A percentile compares a stretch with the other conserved stretches of the same genome.
Conservation (phyloP, 306 rosid genomes). For the Senna tora region DNA sequence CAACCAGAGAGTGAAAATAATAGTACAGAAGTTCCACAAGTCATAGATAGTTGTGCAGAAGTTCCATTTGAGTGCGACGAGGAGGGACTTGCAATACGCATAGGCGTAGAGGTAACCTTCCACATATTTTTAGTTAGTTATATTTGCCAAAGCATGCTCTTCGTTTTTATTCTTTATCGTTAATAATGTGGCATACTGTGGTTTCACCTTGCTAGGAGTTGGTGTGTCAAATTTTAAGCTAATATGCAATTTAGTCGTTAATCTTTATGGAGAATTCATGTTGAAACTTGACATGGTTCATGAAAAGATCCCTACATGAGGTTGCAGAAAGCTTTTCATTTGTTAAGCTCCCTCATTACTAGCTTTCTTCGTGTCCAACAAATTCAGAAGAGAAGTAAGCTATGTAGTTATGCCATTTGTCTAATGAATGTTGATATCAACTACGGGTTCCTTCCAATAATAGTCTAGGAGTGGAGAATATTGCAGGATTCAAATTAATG, state of each 20-base stretch:
- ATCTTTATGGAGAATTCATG: neutral
- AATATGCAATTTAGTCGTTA: constrained; percentile 9
- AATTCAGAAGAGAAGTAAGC: neutral
- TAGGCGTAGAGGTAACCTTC: constrained; percentile 78
- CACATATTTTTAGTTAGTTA: constrained; percentile 12
- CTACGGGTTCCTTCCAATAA: constrained; percentile 20
- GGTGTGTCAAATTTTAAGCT: constrained; percentile 6
- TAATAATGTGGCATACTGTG: neutral
- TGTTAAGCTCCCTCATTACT: neutral
- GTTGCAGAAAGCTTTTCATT: neutral
- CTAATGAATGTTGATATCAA: constrained; percentile 1
- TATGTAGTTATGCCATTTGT: neutral
- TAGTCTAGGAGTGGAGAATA: constrained; percentile 5
- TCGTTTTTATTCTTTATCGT: neutral
- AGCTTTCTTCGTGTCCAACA: neutral
- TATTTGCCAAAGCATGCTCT: constrained; percentile 26
- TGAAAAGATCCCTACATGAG: constrained; percentile 17
- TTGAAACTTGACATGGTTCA: neutral
- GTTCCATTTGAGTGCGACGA: constrained; percentile 77
- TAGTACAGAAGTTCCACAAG: constrained; percentile 51
- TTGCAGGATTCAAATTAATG: constrained; percentile 27
- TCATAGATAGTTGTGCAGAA: constrained; percentile 48
- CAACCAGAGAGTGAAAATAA: constrained; percentile 53
- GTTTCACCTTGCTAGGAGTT: constrained; percentile 15
- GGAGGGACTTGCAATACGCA: constrained; percentile 86